phyloP scores from a whole-genome alignment of 768 basidiomycete species.

The Boletus reticuloceps region DNA sequence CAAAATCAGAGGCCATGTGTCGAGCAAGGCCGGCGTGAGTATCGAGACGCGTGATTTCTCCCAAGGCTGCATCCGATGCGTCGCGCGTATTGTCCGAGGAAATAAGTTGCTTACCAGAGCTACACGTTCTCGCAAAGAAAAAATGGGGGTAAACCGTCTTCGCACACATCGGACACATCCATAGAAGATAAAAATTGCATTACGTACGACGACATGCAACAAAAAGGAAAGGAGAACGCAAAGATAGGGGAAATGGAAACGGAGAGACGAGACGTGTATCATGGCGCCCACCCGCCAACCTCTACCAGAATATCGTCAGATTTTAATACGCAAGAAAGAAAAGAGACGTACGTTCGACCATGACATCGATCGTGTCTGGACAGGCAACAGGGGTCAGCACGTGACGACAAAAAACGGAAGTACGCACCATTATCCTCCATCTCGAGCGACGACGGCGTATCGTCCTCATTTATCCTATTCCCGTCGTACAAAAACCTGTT shows the following conservation, averaged over 20 bases:
- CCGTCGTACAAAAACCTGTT: constrained; percentile 91
- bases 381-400: not conserved
- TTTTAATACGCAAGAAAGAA: not conserved
- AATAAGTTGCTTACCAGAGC: not conserved
- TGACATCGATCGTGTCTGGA: constrained; percentile 90
- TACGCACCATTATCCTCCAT: constrained; percentile 85
- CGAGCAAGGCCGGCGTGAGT: no score
- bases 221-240: not conserved
- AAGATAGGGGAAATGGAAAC: not conserved
- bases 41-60: no score
- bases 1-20: no score
- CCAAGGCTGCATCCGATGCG: no score
- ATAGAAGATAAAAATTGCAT: constrained; percentile 1
- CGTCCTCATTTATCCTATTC: constrained; percentile 78
- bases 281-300: constrained; percentile 20
- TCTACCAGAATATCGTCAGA: constrained; percentile 4
- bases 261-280: not conserved
- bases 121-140: no score
- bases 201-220: constrained; percentile 1
- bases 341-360: constrained; percentile 82
- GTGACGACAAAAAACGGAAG: not conserved
- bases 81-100: not conserved
- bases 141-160: no score
- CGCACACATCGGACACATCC: not conserved
- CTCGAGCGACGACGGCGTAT: constrained; percentile 79